Conservation (phyloP, 2,329 filamentous ascomycete species). For the Arthroderma sp. region DNA sequence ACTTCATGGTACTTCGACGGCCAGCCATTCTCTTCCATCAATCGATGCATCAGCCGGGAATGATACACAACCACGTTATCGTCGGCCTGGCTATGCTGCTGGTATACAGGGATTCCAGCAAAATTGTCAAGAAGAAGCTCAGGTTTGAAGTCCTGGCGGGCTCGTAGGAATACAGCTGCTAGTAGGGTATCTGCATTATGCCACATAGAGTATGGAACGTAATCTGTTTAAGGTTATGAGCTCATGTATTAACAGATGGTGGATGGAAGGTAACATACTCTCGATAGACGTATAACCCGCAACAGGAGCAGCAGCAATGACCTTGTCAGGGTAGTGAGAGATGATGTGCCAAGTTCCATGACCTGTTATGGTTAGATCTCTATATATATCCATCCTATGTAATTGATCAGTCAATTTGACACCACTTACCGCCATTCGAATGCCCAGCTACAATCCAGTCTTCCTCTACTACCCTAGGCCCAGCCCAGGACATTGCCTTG, state of each 20-base stretch:
- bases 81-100: slow-evolving; percentile 46
- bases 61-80: slow-evolving; percentile 50
- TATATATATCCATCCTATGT: not conserved
- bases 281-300: slow-evolving; percentile 50
- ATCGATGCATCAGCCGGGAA: slow-evolving; percentile 42
- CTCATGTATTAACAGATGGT: not conserved
- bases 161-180: slow-evolving; percentile 36
- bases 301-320: slow-evolving; percentile 45
- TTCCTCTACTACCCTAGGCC: slow-evolving; percentile 34
- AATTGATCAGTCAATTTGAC: too few relatives aligned
- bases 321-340: slow-evolving; percentile 45
- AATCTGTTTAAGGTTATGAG: slow-evolving; percentile 28
- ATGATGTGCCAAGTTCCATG: slow-evolving; percentile 48
- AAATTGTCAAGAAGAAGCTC: slow-evolving; percentile 44
- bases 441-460: slow-evolving; percentile 46
- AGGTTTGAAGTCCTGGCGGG: slow-evolving; percentile 43
- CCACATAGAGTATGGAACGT: slow-evolving; percentile 48
- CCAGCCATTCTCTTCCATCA: slow-evolving; percentile 34
- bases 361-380: slow-evolving; percentile 21
- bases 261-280: slow-evolving; percentile 17
- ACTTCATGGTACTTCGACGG: slow-evolving; percentile 41
- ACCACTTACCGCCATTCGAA: slow-evolving; percentile 45
- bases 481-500: slow-evolving; percentile 36
- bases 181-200: slow-evolving; percentile 41
- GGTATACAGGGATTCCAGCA: slow-evolving; percentile 41